Evolutionary conservation across 192 early-diverging fungal species (phyloP).

Genomic region (Haplosporangium gracile): DNA sequence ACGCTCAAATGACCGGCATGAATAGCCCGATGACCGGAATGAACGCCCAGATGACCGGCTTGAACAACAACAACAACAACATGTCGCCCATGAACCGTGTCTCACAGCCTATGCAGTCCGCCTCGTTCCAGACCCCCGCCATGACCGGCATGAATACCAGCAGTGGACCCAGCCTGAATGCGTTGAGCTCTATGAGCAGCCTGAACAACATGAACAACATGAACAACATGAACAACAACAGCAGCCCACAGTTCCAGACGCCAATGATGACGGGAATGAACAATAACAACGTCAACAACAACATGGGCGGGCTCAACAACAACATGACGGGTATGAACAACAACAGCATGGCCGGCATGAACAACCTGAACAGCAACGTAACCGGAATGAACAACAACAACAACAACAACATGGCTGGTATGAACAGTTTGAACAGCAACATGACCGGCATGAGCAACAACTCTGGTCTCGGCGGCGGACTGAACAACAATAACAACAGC

Average conservation of each 20-base stretch:
- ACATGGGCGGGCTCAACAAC: slow-evolving; percentile 11
- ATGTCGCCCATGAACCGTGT: slow-evolving; percentile 24
- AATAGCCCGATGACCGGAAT: slow-evolving; percentile 19
- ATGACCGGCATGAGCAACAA: slow-evolving; percentile 18
- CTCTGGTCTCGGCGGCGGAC: slow-evolving; percentile 7
- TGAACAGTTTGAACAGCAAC: slow-evolving; percentile 36
- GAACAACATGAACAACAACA: slow-evolving; percentile 21
- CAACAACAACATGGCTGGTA: slow-evolving; percentile 10
- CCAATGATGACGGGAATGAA: slow-evolving; percentile 21
- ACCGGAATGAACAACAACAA: slow-evolving; percentile 30
- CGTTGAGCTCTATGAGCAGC: slow-evolving; percentile 31
- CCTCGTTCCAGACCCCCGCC: slow-evolving; percentile 38
- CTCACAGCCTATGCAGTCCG: slow-evolving; percentile 16
- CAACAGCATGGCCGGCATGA: slow-evolving; percentile 44
- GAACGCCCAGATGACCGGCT: slow-evolving; percentile 14
- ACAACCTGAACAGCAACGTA: slow-evolving; percentile 28
- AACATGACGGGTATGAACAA: slow-evolving; percentile 11
- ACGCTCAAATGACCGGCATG: slow-evolving; percentile 33
- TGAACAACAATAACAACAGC: slow-evolving; percentile 24
- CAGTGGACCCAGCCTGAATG: slow-evolving; percentile 32
- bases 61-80: slow-evolving; percentile 15
- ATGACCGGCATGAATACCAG: slow-evolving; percentile 33
- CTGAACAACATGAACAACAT: slow-evolving; percentile 38
- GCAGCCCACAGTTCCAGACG: slow-evolving; percentile 20
- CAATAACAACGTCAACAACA: slow-evolving; percentile 8